Evolutionary conservation across 1,139 yeast genomes (phyloP).

Genomic region (Blastobotrys buckinghamii): DNA sequence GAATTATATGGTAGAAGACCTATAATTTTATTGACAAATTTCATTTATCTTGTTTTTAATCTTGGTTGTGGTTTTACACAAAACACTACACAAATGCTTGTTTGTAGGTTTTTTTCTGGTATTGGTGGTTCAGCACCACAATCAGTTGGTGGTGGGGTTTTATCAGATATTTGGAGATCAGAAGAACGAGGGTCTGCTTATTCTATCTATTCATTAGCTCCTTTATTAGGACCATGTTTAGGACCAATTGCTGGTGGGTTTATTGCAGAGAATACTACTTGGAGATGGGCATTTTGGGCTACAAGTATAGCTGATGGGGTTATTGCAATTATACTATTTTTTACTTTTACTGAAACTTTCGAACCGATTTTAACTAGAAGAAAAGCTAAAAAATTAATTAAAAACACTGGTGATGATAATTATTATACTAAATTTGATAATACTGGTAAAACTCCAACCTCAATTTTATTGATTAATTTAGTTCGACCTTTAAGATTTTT

Average conservation of each 20-base stretch:
- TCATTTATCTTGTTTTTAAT: constrained; percentile 54
- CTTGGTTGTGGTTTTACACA: constrained; percentile 86
- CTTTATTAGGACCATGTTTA: constrained; percentile 86
- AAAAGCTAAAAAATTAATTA: constrained; percentile 64
- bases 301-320: constrained; percentile 92
- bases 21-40: constrained; percentile 61
- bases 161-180: constrained; percentile 77
- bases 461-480: constrained; percentile 60
- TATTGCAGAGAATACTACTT: constrained; percentile 60
- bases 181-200: constrained; percentile 84
- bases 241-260: constrained; percentile 92
- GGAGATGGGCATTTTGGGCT: constrained; percentile 75
- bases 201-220: constrained; percentile 87
- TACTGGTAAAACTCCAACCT: constrained; percentile 57
- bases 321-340: constrained; percentile 60
- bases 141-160: constrained; percentile 82
- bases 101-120: constrained; percentile 80
- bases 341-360: constrained; percentile 76
- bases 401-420: constrained; percentile 71
- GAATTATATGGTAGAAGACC: constrained; percentile 85
- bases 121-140: constrained; percentile 81
- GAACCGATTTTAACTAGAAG: constrained; percentile 79
- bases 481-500: constrained; percentile 71
- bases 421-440: constrained; percentile 94
- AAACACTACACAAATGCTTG: constrained; percentile 74